These are phyloP conservation scores for Pythium aquatile DNA, from an alignment of 352 stramenopile species.

Conservation along the genomic window DNA sequence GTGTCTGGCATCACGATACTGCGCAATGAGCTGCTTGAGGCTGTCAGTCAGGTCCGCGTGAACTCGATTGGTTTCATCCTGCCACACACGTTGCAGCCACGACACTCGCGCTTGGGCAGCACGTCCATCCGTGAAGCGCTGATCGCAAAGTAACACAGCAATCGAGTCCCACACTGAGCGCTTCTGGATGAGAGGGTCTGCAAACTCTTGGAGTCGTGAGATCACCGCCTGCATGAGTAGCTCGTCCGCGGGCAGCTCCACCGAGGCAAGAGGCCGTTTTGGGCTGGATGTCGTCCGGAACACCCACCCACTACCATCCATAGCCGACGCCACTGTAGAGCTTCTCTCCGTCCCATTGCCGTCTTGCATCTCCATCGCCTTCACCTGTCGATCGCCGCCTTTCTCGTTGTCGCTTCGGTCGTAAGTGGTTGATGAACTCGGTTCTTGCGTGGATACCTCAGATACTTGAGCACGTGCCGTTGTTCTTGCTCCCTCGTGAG, in stretches of 20 bases:
- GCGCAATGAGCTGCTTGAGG: not conserved
- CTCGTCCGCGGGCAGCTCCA: not conserved
- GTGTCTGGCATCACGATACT: not conserved
- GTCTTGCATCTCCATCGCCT: too few species aligned
- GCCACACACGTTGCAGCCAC: not conserved
- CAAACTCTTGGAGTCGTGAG: not conserved
- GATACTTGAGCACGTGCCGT: too few species aligned
- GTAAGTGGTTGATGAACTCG: too few species aligned
- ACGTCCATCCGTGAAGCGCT: not conserved
- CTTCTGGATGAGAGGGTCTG: not conserved
- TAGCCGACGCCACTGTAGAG: too few species aligned
- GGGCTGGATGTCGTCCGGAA: too few species aligned
- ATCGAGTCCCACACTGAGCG: not conserved
- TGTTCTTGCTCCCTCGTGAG: too few species aligned
- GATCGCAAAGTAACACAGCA: not conserved
- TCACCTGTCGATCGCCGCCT: too few species aligned
- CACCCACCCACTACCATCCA: too few species aligned
- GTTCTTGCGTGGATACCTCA: too few species aligned
- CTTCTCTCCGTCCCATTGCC: too few species aligned
- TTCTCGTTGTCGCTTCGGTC: too few species aligned
- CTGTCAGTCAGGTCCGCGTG: not conserved
- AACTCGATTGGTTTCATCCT: not conserved
- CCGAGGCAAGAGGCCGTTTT: too few species aligned
- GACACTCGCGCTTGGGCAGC: not conserved
- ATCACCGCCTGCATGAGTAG: not conserved